Evolutionary conservation across 73 alveolate species (phyloP).

Genomic region (Paramecium biaurelia): DNA sequence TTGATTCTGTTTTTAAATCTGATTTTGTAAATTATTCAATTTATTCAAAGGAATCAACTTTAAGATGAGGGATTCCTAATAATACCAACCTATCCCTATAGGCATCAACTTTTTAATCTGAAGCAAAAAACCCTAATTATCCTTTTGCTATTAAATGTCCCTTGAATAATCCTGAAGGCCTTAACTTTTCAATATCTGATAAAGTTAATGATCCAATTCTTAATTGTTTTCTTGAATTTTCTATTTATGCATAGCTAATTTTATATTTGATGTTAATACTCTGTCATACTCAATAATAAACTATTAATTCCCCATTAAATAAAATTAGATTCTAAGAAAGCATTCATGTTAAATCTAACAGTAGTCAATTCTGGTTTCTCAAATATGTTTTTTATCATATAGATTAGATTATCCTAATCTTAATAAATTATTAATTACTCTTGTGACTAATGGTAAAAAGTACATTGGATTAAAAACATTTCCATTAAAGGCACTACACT

Average conservation of each 20-base stretch:
- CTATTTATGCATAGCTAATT: neutral
- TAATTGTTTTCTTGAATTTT: neutral
- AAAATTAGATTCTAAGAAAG: constrained; percentile 7
- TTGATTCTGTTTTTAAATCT: neutral
- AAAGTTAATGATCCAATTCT: neutral
- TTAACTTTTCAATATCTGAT: neutral
- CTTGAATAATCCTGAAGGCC: neutral
- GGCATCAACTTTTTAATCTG: neutral
- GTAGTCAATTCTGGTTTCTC: neutral
- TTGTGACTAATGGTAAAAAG: neutral
- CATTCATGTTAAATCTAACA: neutral
- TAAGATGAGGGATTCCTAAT: neutral
- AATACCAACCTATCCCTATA: neutral
- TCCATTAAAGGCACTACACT: neutral
- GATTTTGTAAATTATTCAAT: neutral
- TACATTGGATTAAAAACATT: neutral
- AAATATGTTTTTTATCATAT: neutral
- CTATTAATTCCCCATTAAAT: constrained; percentile 11
- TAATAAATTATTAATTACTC: neutral
- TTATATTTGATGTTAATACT: neutral
- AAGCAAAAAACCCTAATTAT: neutral
- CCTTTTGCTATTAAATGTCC: neutral
- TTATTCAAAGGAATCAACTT: neutral
- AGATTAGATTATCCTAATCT: neutral
- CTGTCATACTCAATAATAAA: neutral